A percentile compares a stretch with the other conserved stretches of the same genome.
phyloP scores from a whole-genome alignment of 345 rosid genomes.

The Mercurialis annua region DNA sequence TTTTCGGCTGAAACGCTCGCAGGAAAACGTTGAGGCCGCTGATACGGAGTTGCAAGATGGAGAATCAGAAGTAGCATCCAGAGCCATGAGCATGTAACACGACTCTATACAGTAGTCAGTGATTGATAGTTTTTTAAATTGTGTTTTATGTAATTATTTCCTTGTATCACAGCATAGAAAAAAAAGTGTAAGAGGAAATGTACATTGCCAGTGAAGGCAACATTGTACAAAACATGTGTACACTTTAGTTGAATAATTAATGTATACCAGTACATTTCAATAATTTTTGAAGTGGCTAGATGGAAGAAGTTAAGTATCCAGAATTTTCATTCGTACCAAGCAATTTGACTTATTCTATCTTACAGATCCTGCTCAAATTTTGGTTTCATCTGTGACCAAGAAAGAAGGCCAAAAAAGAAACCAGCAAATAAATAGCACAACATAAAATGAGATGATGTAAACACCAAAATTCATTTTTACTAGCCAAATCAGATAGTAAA shows the following conservation, averaged over 20 bases:
- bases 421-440: too few relatives aligned
- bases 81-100: slow-evolving; percentile 73
- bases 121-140: slow-evolving; percentile 14
- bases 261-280: background rate
- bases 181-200: slow-evolving; percentile 16
- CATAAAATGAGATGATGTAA: too few relatives aligned
- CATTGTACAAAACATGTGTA: slow-evolving; percentile 4
- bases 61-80: slow-evolving; percentile 50
- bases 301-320: too few relatives aligned
- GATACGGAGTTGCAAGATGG: slow-evolving; percentile 50
- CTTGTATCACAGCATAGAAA: slow-evolving; percentile 31
- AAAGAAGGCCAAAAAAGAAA: too few relatives aligned
- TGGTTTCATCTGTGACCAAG: too few relatives aligned
- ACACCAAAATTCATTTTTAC: too few relatives aligned
- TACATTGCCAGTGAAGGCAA: background rate
- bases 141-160: slow-evolving; percentile 33
- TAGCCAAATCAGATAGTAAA: too few relatives aligned
- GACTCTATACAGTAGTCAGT: background rate
- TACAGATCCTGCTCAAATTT: too few relatives aligned
- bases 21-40: slow-evolving; percentile 38
- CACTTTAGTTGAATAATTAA: background rate
- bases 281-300: too few relatives aligned
- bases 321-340: too few relatives aligned
- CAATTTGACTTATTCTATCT: too few relatives aligned
- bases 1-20: slow-evolving; percentile 9